Percentiles rank a stretch among this genome's conserved stretches.
Conservation (phyloP, 2,329 filamentous ascomycete species). For the Aspergillus awamori region DNA sequence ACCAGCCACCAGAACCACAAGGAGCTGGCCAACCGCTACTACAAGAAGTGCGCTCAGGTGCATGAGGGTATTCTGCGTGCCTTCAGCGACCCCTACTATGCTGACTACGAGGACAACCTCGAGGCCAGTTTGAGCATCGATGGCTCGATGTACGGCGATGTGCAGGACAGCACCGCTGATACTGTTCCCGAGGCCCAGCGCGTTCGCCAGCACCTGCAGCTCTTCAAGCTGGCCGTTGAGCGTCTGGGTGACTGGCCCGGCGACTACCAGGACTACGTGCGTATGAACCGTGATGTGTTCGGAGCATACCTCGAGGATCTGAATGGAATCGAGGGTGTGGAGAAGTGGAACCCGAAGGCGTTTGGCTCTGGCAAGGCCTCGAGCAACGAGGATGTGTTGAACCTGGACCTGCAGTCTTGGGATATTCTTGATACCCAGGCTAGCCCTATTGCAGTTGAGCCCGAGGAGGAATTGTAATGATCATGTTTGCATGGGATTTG, state of each 20-base stretch:
- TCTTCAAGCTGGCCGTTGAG: slow-evolving; percentile 45
- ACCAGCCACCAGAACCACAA: slow-evolving; percentile 39
- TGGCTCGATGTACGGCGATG: slow-evolving; percentile 14
- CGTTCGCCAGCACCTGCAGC: slow-evolving; percentile 40
- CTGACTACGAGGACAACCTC: slow-evolving; percentile 23
- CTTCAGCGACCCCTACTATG: slow-evolving; percentile 37
- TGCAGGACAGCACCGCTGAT: background rate
- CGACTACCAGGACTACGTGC: slow-evolving; percentile 52
- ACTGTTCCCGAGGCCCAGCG: slow-evolving; percentile 25
- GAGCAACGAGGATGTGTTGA: slow-evolving; percentile 35
- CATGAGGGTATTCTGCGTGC: slow-evolving; percentile 44
- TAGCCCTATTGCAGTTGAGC: background rate
- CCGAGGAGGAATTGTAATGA: slow-evolving; percentile 14
- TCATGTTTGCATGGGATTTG: background rate
- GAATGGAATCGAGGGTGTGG: slow-evolving; percentile 48
- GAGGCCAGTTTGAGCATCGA: slow-evolving; percentile 18
- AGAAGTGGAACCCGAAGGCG: slow-evolving; percentile 52
- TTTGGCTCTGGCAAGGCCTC: slow-evolving; percentile 53
- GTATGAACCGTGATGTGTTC: slow-evolving; percentile 51
- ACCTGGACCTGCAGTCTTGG: slow-evolving; percentile 18
- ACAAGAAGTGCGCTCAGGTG: slow-evolving; percentile 40
- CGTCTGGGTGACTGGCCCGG: slow-evolving; percentile 50
- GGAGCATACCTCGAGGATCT: slow-evolving; percentile 43
- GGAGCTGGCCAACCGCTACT: slow-evolving; percentile 42
- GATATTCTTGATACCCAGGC: slow-evolving; percentile 13